Base-by-base conservation (phyloP, 768 basidiomycete genomes). In the Rhizopogon sp. region DNA sequence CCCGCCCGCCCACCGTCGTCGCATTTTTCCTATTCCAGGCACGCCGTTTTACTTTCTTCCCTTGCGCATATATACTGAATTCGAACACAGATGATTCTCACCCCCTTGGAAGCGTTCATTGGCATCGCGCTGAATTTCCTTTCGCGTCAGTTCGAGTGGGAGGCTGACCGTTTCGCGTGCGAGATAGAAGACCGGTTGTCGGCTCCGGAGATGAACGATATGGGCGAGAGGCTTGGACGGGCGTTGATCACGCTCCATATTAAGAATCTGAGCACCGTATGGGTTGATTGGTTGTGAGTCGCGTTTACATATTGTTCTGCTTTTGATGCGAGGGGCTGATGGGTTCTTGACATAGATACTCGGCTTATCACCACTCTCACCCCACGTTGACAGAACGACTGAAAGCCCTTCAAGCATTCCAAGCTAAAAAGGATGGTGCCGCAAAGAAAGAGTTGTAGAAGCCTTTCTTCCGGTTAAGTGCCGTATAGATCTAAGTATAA, bases 281-380 rank as follows among this genome's bases (percentile, higher is more conserved):
- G 93, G 86, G 92, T 93, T 13, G 94, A 97, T 68, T 91, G 90
- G 89, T 70, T 93, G 84, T 93, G 60, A 65, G 88, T 53, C 50
- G 54, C 46, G 55, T 57, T 50, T 25, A 33, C 31, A 40, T 33
- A 7, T 41, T 25, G 8, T 31, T 13, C 33, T 39, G 3, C 13
- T 45, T 47, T 50, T 39, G 25, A 50, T 7, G 31, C 56, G 22
- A 39, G 7, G 9, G 41, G 8, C 52, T 58, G 39, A 39, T 20
- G 6, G 16, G 22, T 5, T 17, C 44, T 50, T 16, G 33, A 16
- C n/a, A 41, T 58, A 90, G 88, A 55, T 97, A 96, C 74, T 97
- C 93, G 50, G 90, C 91, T 20, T 97, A 93, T 62, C 93, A 97
- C 69, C 93, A 98, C 71, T 94, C 90, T 45, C 96, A 99, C 70